Conservation (phyloP, 2,329 filamentous ascomycete genomes). For the Sporothrix inflata region DNA sequence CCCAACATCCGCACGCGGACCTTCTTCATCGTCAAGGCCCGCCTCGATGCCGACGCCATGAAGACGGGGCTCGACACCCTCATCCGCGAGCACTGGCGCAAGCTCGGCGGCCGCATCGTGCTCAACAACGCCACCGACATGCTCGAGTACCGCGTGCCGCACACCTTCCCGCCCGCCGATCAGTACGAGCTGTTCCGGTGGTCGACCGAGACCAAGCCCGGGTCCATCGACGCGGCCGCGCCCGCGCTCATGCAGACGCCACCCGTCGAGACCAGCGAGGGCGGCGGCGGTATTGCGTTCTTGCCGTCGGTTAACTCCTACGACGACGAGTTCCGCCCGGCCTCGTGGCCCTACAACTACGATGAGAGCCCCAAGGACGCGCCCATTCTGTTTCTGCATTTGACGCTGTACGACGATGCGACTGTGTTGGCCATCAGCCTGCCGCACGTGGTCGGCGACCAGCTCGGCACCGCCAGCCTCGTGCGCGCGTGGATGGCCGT, state of each 20-base stretch:
- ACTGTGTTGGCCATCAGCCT: constrained; percentile 23
- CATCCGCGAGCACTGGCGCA: constrained; percentile 28
- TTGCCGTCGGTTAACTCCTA: neutral
- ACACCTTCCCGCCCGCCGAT: neutral
- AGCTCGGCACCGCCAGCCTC: constrained; percentile 19
- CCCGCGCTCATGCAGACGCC: constrained; percentile 7
- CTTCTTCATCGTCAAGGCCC: constrained; percentile 21
- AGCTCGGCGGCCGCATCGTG: constrained; percentile 22
- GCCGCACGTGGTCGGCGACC: constrained; percentile 25
- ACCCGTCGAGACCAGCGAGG: neutral
- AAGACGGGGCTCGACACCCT: constrained; percentile 20
- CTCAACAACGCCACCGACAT: neutral
- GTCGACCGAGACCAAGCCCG: constrained; percentile 3
- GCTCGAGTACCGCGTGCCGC: constrained; percentile 23
- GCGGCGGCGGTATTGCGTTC: constrained; percentile 12
- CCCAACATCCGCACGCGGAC: constrained; percentile 25
- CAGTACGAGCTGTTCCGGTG: constrained; percentile 22
- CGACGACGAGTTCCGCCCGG: constrained; percentile 16
- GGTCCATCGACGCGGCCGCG: neutral
- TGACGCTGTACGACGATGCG: constrained; percentile 15
- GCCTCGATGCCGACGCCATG: constrained; percentile 19
- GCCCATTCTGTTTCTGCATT: constrained; percentile 20
- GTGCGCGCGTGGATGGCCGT: constrained; percentile 25
- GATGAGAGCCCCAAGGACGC: constrained; percentile 6
- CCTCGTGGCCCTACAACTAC: constrained; percentile 15